Conservation (phyloP, 441 rosid genomes). For the Jatropha podagrica region DNA sequence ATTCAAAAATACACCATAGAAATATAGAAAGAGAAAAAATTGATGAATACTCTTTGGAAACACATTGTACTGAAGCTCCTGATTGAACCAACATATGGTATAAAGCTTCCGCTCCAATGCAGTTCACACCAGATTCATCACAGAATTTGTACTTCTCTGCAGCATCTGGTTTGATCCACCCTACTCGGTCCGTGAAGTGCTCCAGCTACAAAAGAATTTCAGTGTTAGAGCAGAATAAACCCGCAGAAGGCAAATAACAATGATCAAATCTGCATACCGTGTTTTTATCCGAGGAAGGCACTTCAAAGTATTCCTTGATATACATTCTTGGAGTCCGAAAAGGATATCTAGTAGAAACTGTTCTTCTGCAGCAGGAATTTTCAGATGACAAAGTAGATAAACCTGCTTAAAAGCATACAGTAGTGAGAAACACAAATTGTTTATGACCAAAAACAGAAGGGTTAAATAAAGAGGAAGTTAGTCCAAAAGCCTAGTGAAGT, state of each 20-base stretch:
- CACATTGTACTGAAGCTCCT: slow-evolving; percentile 66
- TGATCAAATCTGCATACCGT: slow-evolving; percentile 42
- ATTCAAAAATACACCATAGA: neutral
- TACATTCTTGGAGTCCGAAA: slow-evolving; percentile 51
- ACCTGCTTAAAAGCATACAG: slow-evolving; percentile 47
- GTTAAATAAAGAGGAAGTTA: slow-evolving; percentile 12
- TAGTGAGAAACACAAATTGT: slow-evolving; percentile 15
- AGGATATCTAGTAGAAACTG: slow-evolving; percentile 65
- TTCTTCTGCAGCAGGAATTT: slow-evolving; percentile 40
- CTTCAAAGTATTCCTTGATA: slow-evolving; percentile 68
- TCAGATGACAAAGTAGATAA: slow-evolving; percentile 47
- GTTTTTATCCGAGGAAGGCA: slow-evolving; percentile 47
- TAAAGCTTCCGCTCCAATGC: slow-evolving; percentile 60
- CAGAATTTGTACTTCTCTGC: slow-evolving; percentile 61
- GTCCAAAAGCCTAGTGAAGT: slow-evolving; percentile 17
- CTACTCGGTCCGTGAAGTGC: slow-evolving; percentile 36
- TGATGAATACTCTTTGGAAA: slow-evolving; percentile 60
- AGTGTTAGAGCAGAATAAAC: slow-evolving; percentile 18
- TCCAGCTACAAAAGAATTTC: slow-evolving; percentile 40
- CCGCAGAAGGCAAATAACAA: slow-evolving; percentile 14
- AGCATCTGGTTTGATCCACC: slow-evolving; percentile 49
- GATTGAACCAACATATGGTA: slow-evolving; percentile 54
- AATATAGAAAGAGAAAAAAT: slow-evolving; percentile 16
- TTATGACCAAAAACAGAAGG: slow-evolving; percentile 4
- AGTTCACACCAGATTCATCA: slow-evolving; percentile 50